phyloP scores from a whole-genome alignment of 768 basidiomycete genomes.

The Leccinum barrowsii region DNA sequence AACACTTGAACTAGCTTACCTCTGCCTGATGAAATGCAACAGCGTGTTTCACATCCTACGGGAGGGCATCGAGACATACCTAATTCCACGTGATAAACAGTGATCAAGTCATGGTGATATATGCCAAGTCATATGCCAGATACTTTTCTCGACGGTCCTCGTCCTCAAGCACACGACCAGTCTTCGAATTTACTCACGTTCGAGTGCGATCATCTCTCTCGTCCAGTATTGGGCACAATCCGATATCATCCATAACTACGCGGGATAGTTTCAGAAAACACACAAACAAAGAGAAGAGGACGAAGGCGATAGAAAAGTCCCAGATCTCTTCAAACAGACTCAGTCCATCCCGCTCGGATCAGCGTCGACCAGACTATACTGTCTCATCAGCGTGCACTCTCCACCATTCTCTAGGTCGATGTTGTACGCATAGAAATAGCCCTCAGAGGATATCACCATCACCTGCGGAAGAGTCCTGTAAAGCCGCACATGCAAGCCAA shows the following conservation, averaged over 20 bases:
- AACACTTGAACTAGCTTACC: neutral
- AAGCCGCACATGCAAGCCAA: neutral
- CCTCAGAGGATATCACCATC: constrained; percentile 95
- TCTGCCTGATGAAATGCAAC: neutral
- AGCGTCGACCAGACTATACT: constrained; percentile 56
- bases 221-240: neutral
- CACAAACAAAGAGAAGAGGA: neutral
- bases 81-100: neutral
- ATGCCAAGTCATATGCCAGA: neutral
- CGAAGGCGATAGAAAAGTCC: neutral
- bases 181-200: neutral
- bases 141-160: neutral
- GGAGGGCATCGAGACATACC: neutral
- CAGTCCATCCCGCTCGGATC: constrained; percentile 28
- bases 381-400: constrained; percentile 92
- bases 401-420: constrained; percentile 96
- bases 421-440: constrained; percentile 92
- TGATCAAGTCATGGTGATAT: neutral
- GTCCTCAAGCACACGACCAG: neutral
- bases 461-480: constrained; percentile 88
- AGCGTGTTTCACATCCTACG: too few species aligned
- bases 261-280: neutral
- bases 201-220: neutral
- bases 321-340: constrained; percentile 10
- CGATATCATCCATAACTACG: neutral